Evolutionary conservation across 2,329 filamentous ascomycete genomes (phyloP), one percentile per base, ranked within the genome.

Genomic region (Lasiodiplodia hormozganensis): DNA sequence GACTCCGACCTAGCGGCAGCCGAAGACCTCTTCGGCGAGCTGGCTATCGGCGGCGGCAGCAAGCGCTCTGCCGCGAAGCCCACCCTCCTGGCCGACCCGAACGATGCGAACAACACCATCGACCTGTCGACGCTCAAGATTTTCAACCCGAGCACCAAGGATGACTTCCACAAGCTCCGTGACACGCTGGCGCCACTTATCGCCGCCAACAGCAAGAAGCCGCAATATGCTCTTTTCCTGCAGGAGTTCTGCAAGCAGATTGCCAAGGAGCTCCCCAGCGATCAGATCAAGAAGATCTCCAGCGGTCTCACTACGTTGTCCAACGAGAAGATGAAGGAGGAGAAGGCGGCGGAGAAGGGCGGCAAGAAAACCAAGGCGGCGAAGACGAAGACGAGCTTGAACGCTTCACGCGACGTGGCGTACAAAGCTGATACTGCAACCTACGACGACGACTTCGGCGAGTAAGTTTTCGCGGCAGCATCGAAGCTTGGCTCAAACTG

Each of bases 271-370:
- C 82, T 99, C 73, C 90, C 92, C 16, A 97, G 93, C 78, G 91
- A 96, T 68, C 94, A 98, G 83, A 94, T 98, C 82, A 97, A 98
- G 88, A 98, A 98, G 86, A 88, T 97, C 72, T 89, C 93, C 14
- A 96, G 92, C 80, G 87, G 88, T 5, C 82, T 99, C 76, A 97
- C 94, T n/a, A 91, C 94, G 5, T 86, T 97, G 68, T 88, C 93
- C 78, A 99, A 99, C 79, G 96, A 98, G 88, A 97, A 97, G 87
- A 91, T 98, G 91, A 96, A 94, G 85, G 94, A 97, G 81, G 96
- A 99, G 87, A 97, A 98, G 87, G 90, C 91, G 4, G 89, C 92
- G 3, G 93, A 97, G 72, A 97, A 97, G 86, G 90, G 92, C 67
- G 92, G 91, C 76, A 99, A 98, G 92, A 99, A 98, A 89, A 89